Evolutionary conservation across 2,329 filamentous ascomycete genomes (phyloP), one percentile per base, ranked within the genome.

Genomic region (Sporothrix luriei): DNA sequence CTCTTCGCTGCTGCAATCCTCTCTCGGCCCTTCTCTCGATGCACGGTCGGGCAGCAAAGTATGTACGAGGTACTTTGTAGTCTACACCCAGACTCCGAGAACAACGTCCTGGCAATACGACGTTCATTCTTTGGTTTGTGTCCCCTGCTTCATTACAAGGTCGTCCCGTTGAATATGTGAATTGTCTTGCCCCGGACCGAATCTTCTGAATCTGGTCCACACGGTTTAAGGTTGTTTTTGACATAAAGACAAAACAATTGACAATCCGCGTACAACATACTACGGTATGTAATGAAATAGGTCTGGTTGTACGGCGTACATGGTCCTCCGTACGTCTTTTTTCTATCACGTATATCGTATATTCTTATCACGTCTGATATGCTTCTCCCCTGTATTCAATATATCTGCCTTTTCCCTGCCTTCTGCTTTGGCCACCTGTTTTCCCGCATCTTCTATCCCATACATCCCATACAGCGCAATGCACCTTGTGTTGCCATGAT

Each of bases 351-450:
- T 33, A 33, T 33, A 33, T 52, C 4, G 3, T 21, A 24, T 24
- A 11, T 19, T 11, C 24, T 10, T 52, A 24, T 14, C 11, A 5
- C 5, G 16, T 40, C 6, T 40, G 10, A 1, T 49, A 16, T 38
- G 26, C 33, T 33, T 33, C 33, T 33, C 0, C 33, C 9, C 33
- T 33, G 33, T 21, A n/a, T 62, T 26, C 6, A 24, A 62, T 13
- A 52, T 21, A 26, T n/a, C 43, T 49, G 40, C 61, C 24, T 10
- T n/a, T 65, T 26, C 40, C 21, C 16, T 66, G 19, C 59, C 59
- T 66, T 66, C 54, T 24, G 62, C 48, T 66, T 66, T 43, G 62
- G 62, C 62, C 62, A 52, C 62, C 62, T 66, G 62, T 52, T 52
- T 51, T 33, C 48, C 26, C 59, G 59, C 24, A 4, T 14, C 62